Percentiles rank a stretch among this genome's conserved stretches.
Conservation (phyloP, 768 basidiomycete species). For the Neoboletus subvelutipes region DNA sequence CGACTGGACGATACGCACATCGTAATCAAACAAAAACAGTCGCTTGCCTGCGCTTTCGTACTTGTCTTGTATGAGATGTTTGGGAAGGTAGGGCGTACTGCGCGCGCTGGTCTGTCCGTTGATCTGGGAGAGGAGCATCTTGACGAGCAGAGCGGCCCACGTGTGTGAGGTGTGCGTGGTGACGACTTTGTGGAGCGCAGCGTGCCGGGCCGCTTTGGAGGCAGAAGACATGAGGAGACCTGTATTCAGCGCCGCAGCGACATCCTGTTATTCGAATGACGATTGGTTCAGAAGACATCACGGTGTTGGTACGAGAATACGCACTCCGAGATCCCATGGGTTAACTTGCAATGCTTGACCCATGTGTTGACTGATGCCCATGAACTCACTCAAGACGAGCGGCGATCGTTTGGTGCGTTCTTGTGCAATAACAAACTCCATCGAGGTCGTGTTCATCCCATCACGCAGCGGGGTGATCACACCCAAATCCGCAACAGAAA, state of each 20-base stretch:
- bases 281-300: not conserved
- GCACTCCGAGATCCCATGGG: slow-evolving; percentile 90
- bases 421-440: slow-evolving; percentile 98
- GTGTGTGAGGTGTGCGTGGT: slow-evolving; percentile 92
- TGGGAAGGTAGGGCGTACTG: slow-evolving; percentile 81
- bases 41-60: slow-evolving; percentile 78
- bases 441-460: slow-evolving; percentile 98
- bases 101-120: slow-evolving; percentile 76
- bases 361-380: slow-evolving; percentile 96
- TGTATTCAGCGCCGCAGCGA: slow-evolving; percentile 85
- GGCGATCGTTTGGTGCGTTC: slow-evolving; percentile 80
- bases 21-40: slow-evolving; percentile 94
- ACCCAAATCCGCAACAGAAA: slow-evolving; percentile 90
- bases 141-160: slow-evolving; percentile 88
- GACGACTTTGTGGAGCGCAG: slow-evolving; percentile 75
- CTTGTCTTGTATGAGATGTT: slow-evolving; percentile 50
- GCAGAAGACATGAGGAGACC: slow-evolving; percentile 78
- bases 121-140: slow-evolving; percentile 83
- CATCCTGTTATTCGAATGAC: slow-evolving; percentile 50
- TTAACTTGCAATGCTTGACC: slow-evolving; percentile 86
- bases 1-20: slow-evolving; percentile 50
- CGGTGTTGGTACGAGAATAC: slow-evolving; percentile 23
- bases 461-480: slow-evolving; percentile 95
- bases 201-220: slow-evolving; percentile 77
- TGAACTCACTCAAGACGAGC: slow-evolving; percentile 93